Evolutionary conservation across 306 rosid genomes (phyloP), one percentile per base, ranked within the genome.

Genomic region (Benincasa hispida): DNA sequence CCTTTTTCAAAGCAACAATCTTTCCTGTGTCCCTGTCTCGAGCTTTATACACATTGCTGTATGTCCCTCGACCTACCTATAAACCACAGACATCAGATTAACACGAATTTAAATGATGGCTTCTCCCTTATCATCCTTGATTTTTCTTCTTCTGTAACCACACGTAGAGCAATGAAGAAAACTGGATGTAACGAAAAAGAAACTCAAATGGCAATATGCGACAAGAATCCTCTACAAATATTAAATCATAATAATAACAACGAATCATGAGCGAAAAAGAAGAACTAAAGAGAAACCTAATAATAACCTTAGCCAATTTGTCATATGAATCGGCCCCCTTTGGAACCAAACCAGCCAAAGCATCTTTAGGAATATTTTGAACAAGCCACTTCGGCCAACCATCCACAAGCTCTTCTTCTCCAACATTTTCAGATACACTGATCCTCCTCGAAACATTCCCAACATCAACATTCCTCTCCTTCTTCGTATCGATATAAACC

Each of bases 31-130:
- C 84, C 81, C 87, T 86, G 45, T 89, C 95, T 60, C 83, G 66
- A 9, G 97, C 97, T 83, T 91, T 89, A 82, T 91, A 91, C 37
- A 91, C 95, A 72, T 91, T 91, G 84, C 95, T 88, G 62, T 91
- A 91, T 22, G 93, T 88, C 87, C 97, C 97, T 41, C 83, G 91
- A 3, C 97, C 95, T 25, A 85, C 7, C 91, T 88, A 81, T 74
- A 82, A 41, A 78, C 51, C 41, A 62, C 73, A 83, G 76, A 58
- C 12, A 65, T 22, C 8, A 54, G 77, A 22, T 61, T 28, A 28
- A 61, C 28, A 21, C 48, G 35, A 28, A 42, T 21, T 73, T n/a
- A 79, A 76, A 25, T 51, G 56, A 61, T 37, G n/a, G 35, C 10
- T 4, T 50, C 47, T 62, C n/a, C 13, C 75, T 34, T 15, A 55